phyloP scores from a whole-genome alignment of 495 filamentous ascomycete species.

The Glonium stellatum region DNA sequence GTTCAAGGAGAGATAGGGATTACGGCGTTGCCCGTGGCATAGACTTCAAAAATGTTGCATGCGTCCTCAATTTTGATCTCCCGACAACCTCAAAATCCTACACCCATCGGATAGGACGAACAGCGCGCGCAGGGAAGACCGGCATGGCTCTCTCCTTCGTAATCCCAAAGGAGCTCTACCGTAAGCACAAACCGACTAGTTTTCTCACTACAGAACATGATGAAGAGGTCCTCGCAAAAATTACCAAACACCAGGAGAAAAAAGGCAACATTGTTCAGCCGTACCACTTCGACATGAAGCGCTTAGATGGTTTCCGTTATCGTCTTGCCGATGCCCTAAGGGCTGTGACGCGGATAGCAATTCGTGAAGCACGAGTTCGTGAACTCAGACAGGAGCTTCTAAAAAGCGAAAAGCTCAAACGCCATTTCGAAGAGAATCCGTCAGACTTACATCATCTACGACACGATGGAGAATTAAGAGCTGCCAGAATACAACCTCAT shows the following conservation, averaged over 20 bases:
- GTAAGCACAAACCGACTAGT: slow-evolving; percentile 83
- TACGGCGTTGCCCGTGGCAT: slow-evolving; percentile 90
- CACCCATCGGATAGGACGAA: slow-evolving; percentile 90
- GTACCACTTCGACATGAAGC: slow-evolving; percentile 90
- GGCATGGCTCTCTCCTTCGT: slow-evolving; percentile 96
- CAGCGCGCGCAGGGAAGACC: slow-evolving; percentile 78
- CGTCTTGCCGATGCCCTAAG: slow-evolving; percentile 85
- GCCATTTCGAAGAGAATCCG: slow-evolving; percentile 96
- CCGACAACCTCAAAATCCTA: slow-evolving; percentile 85
- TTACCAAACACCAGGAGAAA: slow-evolving; percentile 51
- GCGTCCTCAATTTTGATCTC: slow-evolving; percentile 90
- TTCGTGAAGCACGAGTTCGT: slow-evolving; percentile 80
- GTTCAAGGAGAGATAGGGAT: slow-evolving; percentile 62
- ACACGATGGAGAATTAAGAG: slow-evolving; percentile 81
- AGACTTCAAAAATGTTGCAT: slow-evolving; percentile 92
- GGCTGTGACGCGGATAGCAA: slow-evolving; percentile 70
- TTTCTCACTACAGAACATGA: slow-evolving; percentile 67
- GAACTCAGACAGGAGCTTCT: slow-evolving; percentile 85
- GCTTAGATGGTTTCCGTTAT: slow-evolving; percentile 88
- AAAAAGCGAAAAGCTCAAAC: slow-evolving; percentile 84
- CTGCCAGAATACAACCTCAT: slow-evolving; percentile 75
- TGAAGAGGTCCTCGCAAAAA: slow-evolving; percentile 70
- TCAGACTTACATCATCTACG: slow-evolving; percentile 76
- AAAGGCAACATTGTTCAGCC: slow-evolving; percentile 68
- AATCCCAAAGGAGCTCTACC: slow-evolving; percentile 68